These are phyloP conservation scores for Xylariaceae sp. DNA, from an alignment of 2,329 filamentous ascomycete genomes.

Conservation along the genomic window DNA sequence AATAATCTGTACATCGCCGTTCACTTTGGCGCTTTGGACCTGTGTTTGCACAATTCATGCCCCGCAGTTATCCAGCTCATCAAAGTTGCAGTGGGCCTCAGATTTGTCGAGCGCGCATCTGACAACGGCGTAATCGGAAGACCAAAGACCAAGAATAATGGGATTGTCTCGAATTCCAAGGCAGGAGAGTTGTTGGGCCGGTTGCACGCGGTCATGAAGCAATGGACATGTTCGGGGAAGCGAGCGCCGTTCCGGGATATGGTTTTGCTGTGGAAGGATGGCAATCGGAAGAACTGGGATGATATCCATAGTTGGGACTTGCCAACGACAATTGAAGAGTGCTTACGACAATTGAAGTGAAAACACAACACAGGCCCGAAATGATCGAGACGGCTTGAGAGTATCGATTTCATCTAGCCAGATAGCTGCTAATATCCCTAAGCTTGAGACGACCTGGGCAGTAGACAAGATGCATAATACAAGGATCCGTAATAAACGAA, in stretches of 20 bases:
- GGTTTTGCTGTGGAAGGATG: constrained; percentile 6
- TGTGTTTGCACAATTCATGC: not conserved
- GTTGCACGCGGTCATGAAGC: constrained; percentile 4
- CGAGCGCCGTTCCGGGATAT: constrained; percentile 1
- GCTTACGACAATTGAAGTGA: too few species aligned
- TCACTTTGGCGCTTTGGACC: constrained; percentile 7
- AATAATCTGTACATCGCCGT: constrained; percentile 1
- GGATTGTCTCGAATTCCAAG: not conserved
- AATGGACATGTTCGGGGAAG: constrained; percentile 2
- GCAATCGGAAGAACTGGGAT: constrained; percentile 1
- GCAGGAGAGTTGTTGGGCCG: constrained; percentile 2
- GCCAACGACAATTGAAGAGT: too few species aligned
- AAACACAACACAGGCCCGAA: too few species aligned
- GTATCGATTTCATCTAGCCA: too few species aligned
- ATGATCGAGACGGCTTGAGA: too few species aligned
- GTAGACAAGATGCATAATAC: too few species aligned
- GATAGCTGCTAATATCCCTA: too few species aligned
- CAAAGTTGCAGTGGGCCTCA: constrained; percentile 7
- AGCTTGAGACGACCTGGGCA: too few species aligned
- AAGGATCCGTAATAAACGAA: too few species aligned
- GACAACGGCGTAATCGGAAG: not conserved
- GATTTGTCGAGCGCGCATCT: not conserved
- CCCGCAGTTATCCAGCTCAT: constrained; percentile 7
- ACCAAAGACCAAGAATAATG: not conserved
- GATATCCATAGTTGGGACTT: constrained; percentile 13